Conservation (phyloP, 2,329 filamentous ascomycete genomes). For the Diplodia corticola region DNA sequence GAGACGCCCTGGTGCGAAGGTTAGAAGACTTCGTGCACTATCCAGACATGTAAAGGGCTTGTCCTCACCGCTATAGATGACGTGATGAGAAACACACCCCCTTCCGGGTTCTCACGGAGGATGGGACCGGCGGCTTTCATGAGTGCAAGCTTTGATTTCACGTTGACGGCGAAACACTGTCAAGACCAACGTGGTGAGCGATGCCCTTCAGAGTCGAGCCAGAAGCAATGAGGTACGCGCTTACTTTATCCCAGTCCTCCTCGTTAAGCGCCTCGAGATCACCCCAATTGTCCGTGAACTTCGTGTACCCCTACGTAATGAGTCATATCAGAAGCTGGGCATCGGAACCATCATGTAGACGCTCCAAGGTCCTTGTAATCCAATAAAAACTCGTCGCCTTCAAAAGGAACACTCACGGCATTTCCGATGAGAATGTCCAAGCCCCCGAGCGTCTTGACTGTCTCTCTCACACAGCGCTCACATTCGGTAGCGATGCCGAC, state of each 20-base stretch:
- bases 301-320: constrained; percentile 58
- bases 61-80: constrained; percentile 58
- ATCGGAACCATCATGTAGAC: background rate
- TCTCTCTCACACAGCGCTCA: constrained; percentile 58
- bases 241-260: constrained; percentile 64
- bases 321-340: background rate
- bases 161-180: constrained; percentile 64
- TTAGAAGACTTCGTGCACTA: background rate
- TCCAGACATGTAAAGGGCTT: background rate
- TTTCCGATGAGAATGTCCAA: constrained; percentile 80
- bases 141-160: constrained; percentile 52
- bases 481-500: constrained; percentile 62
- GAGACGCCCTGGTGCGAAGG: constrained; percentile 43
- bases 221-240: background rate
- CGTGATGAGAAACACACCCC: constrained; percentile 64
- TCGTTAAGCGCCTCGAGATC: constrained; percentile 61
- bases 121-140: constrained; percentile 59
- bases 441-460: constrained; percentile 62
- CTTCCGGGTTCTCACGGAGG: constrained; percentile 62
- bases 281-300: constrained; percentile 55
- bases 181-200: constrained; percentile 21
- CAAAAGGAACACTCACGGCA: constrained; percentile 51
- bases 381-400: background rate
- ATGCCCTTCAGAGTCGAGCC: constrained; percentile 7
- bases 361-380: background rate